phyloP scores from a whole-genome alignment of 441 rosid species.

The Croton setiger region DNA sequence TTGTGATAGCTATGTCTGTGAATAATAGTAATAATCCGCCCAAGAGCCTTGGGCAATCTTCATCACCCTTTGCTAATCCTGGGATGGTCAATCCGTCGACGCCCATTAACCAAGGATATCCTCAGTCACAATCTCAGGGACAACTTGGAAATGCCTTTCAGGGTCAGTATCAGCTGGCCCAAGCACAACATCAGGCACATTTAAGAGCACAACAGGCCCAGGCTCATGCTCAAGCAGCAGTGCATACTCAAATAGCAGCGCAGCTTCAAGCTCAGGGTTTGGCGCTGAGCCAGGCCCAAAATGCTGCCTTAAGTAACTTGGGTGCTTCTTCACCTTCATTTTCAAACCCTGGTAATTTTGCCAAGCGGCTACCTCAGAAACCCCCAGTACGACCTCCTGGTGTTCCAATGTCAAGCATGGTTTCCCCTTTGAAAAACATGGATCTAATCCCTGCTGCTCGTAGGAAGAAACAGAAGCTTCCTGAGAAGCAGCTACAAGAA shows the following conservation, averaged over 20 bases:
- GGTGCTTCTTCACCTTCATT: constrained; percentile 71
- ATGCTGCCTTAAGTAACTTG: constrained; percentile 47
- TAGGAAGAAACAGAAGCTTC: constrained; percentile 85
- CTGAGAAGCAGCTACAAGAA: constrained; percentile 83
- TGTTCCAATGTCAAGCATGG: constrained; percentile 45
- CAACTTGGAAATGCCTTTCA: constrained; percentile 64
- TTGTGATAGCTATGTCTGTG: constrained; percentile 40
- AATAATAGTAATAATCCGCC: constrained; percentile 45
- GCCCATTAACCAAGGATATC: constrained; percentile 50
- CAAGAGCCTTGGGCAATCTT: constrained; percentile 55
- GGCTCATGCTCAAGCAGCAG: constrained; percentile 38
- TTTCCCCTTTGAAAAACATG: constrained; percentile 69
- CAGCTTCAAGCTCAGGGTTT: constrained; percentile 72
- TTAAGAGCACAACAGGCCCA: constrained; percentile 52
- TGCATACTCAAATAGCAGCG: constrained; percentile 74
- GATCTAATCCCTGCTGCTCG: constrained; percentile 77
- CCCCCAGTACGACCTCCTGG: constrained; percentile 75
- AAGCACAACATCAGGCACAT: constrained; percentile 64
- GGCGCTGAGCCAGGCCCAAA: constrained; percentile 58
- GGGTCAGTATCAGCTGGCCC: constrained; percentile 71
- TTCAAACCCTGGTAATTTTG: constrained; percentile 55
- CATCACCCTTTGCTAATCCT: constrained; percentile 70
- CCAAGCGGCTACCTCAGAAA: constrained; percentile 66
- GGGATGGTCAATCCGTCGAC: constrained; percentile 56
- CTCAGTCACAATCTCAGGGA: constrained; percentile 51